Evolutionary conservation across 2,329 filamentous ascomycete species (phyloP).

Genomic region (Talaromyces sp.): DNA sequence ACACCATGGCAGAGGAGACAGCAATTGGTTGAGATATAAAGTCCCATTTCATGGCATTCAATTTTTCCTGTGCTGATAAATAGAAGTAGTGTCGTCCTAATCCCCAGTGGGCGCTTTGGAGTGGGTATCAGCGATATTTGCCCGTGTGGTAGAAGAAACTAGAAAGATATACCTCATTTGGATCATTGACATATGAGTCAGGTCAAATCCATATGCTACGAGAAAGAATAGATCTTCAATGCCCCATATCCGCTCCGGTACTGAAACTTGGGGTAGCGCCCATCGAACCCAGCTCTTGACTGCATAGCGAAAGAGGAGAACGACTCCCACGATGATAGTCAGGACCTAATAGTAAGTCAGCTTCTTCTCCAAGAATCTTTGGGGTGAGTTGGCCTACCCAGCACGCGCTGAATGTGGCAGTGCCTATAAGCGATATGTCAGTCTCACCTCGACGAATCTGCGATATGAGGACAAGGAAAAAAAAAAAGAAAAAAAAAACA

Average conservation of each 20-base stretch:
- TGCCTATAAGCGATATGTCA: constrained; percentile 16
- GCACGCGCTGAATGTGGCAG: constrained; percentile 21
- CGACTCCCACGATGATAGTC: constrained; percentile 23
- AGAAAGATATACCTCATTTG: constrained; percentile 31
- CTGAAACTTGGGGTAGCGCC: constrained; percentile 34
- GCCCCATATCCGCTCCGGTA: constrained; percentile 37
- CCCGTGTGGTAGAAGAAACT: not conserved
- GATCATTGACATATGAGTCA: constrained; percentile 36
- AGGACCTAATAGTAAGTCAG: constrained; percentile 18
- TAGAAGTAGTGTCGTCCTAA: constrained; percentile 39
- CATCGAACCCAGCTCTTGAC: constrained; percentile 37
- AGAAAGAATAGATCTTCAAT: constrained; percentile 37
- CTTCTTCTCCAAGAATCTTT: too few species aligned
- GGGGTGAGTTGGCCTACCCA: constrained; percentile 17
- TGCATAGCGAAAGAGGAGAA: constrained; percentile 26
- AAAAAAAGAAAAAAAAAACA: too few species aligned
- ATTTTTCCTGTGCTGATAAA: constrained; percentile 26
- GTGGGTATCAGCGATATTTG: not conserved
- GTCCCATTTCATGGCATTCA: constrained; percentile 31
- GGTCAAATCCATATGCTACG: constrained; percentile 33
- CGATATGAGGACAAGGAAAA: too few species aligned
- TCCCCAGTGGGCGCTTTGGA: constrained; percentile 31
- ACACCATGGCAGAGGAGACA: constrained; percentile 38
- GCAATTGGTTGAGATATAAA: constrained; percentile 28
- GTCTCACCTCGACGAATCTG: not conserved